These are phyloP conservation scores for Nannochloropsis oceanica DNA, from an alignment of 108 stramenopile species.

Conservation along the genomic window DNA sequence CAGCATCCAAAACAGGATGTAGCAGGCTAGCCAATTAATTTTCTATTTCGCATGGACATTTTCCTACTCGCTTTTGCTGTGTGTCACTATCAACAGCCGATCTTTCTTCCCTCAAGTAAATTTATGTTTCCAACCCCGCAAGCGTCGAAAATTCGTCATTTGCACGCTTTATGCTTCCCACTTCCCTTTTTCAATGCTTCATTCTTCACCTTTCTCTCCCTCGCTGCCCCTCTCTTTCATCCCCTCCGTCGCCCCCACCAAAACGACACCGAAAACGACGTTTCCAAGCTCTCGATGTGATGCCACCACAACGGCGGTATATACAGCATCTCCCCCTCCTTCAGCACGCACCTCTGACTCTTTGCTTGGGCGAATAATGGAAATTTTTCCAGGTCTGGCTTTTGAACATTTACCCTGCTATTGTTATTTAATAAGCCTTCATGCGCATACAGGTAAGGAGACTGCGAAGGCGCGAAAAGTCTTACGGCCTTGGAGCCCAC, in stretches of 20 bases:
- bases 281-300: slow-evolving; percentile 7
- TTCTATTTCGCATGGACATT: too few relatives aligned
- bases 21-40: too few relatives aligned
- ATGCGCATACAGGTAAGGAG: slow-evolving; percentile 20
- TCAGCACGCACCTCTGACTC: slow-evolving; percentile 3
- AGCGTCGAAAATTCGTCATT: too few relatives aligned
- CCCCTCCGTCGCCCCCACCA: slow-evolving; percentile 28
- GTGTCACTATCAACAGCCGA: too few relatives aligned
- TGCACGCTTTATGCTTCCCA: too few relatives aligned
- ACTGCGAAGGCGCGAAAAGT: slow-evolving; percentile 24
- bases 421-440: slow-evolving; percentile 36
- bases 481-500: slow-evolving; percentile 35
- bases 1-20: too few relatives aligned
- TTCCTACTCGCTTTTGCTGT: too few relatives aligned
- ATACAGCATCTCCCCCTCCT: slow-evolving; percentile 27
- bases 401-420: slow-evolving; percentile 18
- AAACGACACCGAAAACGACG: slow-evolving; percentile 36
- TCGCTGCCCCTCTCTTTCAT: too few relatives aligned
- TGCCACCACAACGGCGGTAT: slow-evolving; percentile 37
- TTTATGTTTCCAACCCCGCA: too few relatives aligned
- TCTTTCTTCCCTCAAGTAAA: too few relatives aligned
- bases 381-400: not conserved
- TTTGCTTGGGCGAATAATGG: slow-evolving; percentile 19
- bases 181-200: too few relatives aligned
- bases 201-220: too few relatives aligned